Percentiles rank a stretch among this genome's conserved stretches.
These are phyloP conservation scores for Malassezia brasiliensis DNA, from an alignment of 1,284 basidiomycete genomes.

Conservation along the genomic window DNA sequence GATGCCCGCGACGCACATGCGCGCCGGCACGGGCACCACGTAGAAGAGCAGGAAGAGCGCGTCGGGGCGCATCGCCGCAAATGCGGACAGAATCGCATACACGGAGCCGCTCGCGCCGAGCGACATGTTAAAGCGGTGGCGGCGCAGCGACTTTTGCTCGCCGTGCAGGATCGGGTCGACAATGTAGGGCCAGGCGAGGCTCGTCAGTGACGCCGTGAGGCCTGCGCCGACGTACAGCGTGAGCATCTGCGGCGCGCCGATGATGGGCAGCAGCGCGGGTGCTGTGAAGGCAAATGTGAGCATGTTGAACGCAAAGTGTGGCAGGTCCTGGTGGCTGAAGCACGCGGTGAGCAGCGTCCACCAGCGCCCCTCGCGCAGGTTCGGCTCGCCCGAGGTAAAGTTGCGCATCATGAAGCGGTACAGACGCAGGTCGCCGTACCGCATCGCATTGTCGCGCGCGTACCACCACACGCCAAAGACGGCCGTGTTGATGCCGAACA, in stretches of 20 bases:
- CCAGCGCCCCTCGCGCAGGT: slow-evolving; percentile 63
- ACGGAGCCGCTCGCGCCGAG: slow-evolving; percentile 53
- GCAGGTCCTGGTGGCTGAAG: slow-evolving; percentile 21
- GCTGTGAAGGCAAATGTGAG: slow-evolving; percentile 72
- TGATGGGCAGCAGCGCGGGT: slow-evolving; percentile 58
- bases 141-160: slow-evolving; percentile 4
- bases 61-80: slow-evolving; percentile 62
- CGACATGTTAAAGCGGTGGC: slow-evolving; percentile 1
- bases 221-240: slow-evolving; percentile 62
- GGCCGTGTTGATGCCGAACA: slow-evolving; percentile 25
- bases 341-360: slow-evolving; percentile 67
- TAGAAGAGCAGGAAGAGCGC: slow-evolving; percentile 67
- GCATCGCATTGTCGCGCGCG: slow-evolving; percentile 13
- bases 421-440: slow-evolving; percentile 55
- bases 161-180: slow-evolving; percentile 13
- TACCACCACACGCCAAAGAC: slow-evolving; percentile 30
- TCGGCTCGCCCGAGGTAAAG: slow-evolving; percentile 58
- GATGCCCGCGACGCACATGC: slow-evolving; percentile 64
- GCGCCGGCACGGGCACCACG: slow-evolving; percentile 66
- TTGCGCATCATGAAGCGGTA: slow-evolving; percentile 60
- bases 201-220: slow-evolving; percentile 15
- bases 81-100: slow-evolving; percentile 58
- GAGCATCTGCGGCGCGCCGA: slow-evolving; percentile 65
- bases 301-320: slow-evolving; percentile 65
- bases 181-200: slow-evolving; percentile 45